Percentiles rank a stretch among this genome's conserved stretches.
These are phyloP conservation scores for Eucalyptus pauciflora DNA, from an alignment of 345 rosid species.

Conservation along the genomic window DNA sequence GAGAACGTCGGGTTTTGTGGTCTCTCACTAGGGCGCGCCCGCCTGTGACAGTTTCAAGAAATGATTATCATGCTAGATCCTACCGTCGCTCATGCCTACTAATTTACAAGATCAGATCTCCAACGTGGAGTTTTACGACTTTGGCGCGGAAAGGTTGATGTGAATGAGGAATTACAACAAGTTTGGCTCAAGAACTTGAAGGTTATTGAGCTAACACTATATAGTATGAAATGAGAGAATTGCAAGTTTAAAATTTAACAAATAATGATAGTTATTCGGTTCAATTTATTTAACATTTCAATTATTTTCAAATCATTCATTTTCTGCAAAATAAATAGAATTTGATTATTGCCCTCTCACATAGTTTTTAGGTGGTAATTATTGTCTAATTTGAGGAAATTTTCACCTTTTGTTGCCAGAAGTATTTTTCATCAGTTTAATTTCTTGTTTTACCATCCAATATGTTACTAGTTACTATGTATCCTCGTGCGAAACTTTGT, in stretches of 20 bases:
- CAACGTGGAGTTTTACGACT: fast-evolving
- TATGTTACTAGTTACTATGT: background rate
- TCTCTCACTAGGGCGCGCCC: background rate
- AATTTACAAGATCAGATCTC: background rate
- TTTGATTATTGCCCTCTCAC: background rate
- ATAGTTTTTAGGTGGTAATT: background rate
- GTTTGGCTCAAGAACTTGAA: background rate
- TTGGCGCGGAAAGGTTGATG: background rate
- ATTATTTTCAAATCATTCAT: background rate
- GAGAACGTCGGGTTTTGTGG: background rate
- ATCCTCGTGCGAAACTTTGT: fast-evolving
- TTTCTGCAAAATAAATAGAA: background rate
- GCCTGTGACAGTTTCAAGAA: background rate
- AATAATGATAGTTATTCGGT: background rate
- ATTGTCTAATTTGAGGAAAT: background rate
- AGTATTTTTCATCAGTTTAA: background rate
- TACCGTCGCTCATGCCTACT: background rate
- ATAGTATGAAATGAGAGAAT: background rate
- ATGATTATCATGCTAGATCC: background rate
- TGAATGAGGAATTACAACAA: background rate
- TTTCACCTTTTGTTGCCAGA: background rate
- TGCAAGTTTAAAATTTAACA: background rate
- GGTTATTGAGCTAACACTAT: background rate
- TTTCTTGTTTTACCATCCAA: background rate
- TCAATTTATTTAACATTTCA: background rate